Evolutionary conservation across 2,329 filamentous ascomycete genomes (phyloP).

Genomic region (Coniochaeta pulveracea): DNA sequence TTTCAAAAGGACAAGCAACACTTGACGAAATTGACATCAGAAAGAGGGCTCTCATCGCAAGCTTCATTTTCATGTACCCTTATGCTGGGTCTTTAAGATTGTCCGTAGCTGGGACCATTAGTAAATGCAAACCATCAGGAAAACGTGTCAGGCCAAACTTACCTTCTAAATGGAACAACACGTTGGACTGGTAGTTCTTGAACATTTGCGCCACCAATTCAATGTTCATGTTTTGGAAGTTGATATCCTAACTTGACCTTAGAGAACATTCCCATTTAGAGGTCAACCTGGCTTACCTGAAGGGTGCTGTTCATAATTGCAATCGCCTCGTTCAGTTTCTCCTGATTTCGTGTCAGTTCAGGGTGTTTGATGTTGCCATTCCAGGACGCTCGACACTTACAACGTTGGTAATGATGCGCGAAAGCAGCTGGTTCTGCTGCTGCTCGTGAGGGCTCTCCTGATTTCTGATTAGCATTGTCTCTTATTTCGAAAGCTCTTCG

Average conservation of each 20-base stretch:
- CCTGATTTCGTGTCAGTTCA: slow-evolving; percentile 38
- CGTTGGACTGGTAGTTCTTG: slow-evolving; percentile 98
- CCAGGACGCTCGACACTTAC: slow-evolving; percentile 41
- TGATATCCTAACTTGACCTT: slow-evolving; percentile 66
- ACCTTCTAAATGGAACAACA: slow-evolving; percentile 96
- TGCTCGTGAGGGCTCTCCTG: slow-evolving; percentile 95
- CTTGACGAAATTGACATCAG: no score
- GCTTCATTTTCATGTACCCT: slow-evolving; percentile 10
- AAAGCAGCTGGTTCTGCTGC: slow-evolving; percentile 86
- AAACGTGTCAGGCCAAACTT: slow-evolving; percentile 8
- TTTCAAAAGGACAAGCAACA: no score
- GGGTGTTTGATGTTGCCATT: background rate
- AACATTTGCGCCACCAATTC: slow-evolving; percentile 99
- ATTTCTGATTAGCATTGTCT: background rate
- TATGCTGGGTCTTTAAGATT: slow-evolving; percentile 68
- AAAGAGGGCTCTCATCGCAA: no score
- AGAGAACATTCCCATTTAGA: slow-evolving; percentile 4
- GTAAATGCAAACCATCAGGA: background rate
- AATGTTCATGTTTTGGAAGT: slow-evolving; percentile 97
- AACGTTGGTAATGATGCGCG: slow-evolving; percentile 94
- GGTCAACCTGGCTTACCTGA: slow-evolving; percentile 42
- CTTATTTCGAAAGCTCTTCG: no score
- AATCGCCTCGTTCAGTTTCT: slow-evolving; percentile 93
- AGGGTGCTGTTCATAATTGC: slow-evolving; percentile 88
- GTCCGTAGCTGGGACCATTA: slow-evolving; percentile 53